Percentiles rank a stretch among this genome's conserved stretches.
Conservation (phyloP, 768 basidiomycete genomes). For the Macrolepiota fuliginosa region DNA sequence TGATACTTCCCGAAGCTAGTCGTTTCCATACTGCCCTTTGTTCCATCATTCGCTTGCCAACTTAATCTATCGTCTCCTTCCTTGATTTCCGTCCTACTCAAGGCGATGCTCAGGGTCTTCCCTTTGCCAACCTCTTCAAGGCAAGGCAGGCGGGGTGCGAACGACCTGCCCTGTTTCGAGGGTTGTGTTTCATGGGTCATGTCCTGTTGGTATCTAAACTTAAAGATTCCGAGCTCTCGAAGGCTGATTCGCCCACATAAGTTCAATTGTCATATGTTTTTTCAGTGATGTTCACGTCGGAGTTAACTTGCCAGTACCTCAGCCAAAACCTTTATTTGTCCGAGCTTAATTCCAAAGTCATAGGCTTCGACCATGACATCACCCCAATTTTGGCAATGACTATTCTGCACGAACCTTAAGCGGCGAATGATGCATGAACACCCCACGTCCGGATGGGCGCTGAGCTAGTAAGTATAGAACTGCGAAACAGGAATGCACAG, state of each 20-base stretch:
- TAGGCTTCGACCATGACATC: neutral
- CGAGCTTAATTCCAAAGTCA: neutral
- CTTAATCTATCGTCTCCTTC: slow-evolving; percentile 1
- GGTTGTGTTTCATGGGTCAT: neutral
- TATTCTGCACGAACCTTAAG: neutral
- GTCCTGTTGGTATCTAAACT: neutral
- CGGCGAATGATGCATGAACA: neutral
- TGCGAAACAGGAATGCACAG: neutral
- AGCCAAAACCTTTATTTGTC: neutral
- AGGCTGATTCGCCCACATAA: too few species aligned
- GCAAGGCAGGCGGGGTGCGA: neutral
- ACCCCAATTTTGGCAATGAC: neutral
- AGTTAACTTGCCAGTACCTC: too few species aligned
- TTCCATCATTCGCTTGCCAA: neutral
- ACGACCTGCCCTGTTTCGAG: neutral
- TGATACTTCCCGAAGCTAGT: neutral
- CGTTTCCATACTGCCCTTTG: neutral
- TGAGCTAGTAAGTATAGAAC: neutral
- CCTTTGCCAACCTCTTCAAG: neutral
- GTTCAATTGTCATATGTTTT: neutral
- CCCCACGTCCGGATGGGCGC: neutral
- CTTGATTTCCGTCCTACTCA: neutral
- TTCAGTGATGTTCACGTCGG: too few species aligned
- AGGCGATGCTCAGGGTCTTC: neutral
- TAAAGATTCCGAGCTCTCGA: neutral